Evolutionary conservation across 805 yeast genomes (phyloP).

Genomic region (Alloascoidea africana): DNA sequence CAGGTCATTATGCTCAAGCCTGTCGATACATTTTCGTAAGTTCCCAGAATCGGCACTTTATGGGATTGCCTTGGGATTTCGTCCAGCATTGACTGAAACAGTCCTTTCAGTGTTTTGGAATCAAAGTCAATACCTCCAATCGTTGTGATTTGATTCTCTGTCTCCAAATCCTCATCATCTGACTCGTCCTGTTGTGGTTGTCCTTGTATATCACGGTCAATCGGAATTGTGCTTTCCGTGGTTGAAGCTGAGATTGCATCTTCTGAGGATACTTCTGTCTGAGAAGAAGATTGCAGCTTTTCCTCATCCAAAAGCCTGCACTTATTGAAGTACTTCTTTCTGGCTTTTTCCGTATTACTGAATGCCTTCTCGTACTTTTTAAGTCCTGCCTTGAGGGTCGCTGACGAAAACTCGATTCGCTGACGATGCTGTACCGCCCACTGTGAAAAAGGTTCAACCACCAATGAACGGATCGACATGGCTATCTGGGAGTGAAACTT

Average conservation of each 20-base stretch:
- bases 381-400: constrained; percentile 32
- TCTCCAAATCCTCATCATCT: not conserved
- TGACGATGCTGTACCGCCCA: constrained; percentile 67
- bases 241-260: constrained; percentile 2
- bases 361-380: constrained; percentile 33
- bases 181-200: constrained; percentile 9
- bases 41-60: constrained; percentile 55
- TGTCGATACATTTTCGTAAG: constrained; percentile 42
- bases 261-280: constrained; percentile 3
- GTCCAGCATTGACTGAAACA: constrained; percentile 26
- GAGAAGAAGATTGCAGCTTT: constrained; percentile 6
- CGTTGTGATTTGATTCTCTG: too few species aligned
- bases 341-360: constrained; percentile 36
- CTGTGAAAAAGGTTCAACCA: constrained; percentile 51
- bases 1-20: constrained; percentile 50
- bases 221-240: not conserved
- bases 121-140: constrained; percentile 17
- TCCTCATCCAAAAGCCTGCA: constrained; percentile 58
- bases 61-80: constrained; percentile 38
- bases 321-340: constrained; percentile 60
- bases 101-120: constrained; percentile 25
- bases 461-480: constrained; percentile 39
- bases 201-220: constrained; percentile 5
- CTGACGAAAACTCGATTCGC: constrained; percentile 47
- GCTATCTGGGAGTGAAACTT: constrained; percentile 45